Conservation (phyloP, 148 eudicot species). For the Persicaria tinctoria region DNA sequence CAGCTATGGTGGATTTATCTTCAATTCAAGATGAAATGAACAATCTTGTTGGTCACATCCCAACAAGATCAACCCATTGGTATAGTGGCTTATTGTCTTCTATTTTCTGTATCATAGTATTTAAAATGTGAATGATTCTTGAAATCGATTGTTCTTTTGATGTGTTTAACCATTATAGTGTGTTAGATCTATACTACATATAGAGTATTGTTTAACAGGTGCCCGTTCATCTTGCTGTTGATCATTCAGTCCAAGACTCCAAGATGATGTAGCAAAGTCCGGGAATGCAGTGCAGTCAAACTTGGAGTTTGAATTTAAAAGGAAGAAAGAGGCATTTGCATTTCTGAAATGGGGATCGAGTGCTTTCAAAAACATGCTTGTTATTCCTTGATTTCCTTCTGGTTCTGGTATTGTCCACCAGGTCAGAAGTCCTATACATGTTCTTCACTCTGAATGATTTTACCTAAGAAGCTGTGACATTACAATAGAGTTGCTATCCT, state of each 20-base stretch:
- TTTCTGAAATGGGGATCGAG: conserved; percentile 95
- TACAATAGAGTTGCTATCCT: neutral
- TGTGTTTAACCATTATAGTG: neutral
- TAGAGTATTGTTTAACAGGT: conserved; percentile 33
- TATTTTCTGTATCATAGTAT: too few relatives aligned
- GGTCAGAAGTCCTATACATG: conserved; percentile 29
- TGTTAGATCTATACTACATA: neutral
- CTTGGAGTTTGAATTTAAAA: conserved; percentile 74
- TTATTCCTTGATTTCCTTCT: conserved; percentile 94
- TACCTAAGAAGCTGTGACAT: neutral
- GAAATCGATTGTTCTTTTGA: too few relatives aligned
- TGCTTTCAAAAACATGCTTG: conserved; percentile 94
- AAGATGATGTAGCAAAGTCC: conserved; percentile 58
- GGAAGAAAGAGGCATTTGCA: conserved; percentile 84
- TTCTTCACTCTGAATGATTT: too few relatives aligned
- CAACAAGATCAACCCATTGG: conserved; percentile 93
- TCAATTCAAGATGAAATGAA: conserved; percentile 93
- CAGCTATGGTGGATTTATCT: conserved; percentile 92
- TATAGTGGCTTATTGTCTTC: conserved; percentile 13
- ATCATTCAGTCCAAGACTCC: conserved; percentile 90
- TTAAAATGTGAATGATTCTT: neutral
- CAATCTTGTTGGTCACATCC: conserved; percentile 62
- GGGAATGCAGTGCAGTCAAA: conserved; percentile 75
- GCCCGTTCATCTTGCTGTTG: conserved; percentile 93
- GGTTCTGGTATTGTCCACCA: conserved; percentile 99